Percentiles rank a stretch among this genome's conserved stretches.
These are phyloP conservation scores for Chaetomium sp. DNA, from an alignment of 2,329 filamentous ascomycete genomes.

Conservation along the genomic window DNA sequence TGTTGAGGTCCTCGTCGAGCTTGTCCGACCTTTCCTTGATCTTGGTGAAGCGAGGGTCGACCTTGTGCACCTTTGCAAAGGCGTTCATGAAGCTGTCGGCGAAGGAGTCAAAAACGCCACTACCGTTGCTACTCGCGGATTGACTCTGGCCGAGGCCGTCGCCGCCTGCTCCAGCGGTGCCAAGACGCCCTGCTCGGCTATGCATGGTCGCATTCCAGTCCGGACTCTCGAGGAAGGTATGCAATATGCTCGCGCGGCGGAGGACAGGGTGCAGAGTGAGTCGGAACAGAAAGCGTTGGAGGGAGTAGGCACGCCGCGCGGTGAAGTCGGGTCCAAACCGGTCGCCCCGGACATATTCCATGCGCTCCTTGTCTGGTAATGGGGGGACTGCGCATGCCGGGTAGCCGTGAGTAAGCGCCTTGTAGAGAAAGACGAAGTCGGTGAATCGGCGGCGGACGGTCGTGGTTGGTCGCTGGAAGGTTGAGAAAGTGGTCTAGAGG, in stretches of 20 bases:
- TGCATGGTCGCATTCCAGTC: constrained; percentile 99
- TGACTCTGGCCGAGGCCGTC: constrained; percentile 31
- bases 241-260: constrained; percentile 77
- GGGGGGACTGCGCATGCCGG: constrained; percentile 91
- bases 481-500: constrained; percentile 82
- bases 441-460: constrained; percentile 89
- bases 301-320: constrained; percentile 79
- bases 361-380: constrained; percentile 96
- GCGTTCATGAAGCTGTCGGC: constrained; percentile 96
- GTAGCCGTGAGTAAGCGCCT: constrained; percentile 83
- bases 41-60: constrained; percentile 91
- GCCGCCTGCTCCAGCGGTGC: constrained; percentile 41
- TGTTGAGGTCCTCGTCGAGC: constrained; percentile 86
- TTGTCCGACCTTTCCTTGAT: constrained; percentile 92
- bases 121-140: constrained; percentile 20
- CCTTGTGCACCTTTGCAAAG: constrained; percentile 94
- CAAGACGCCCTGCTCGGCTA: constrained; percentile 65
- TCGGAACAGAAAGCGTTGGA: constrained; percentile 87
- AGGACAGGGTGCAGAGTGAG: constrained; percentile 87
- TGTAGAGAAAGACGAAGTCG: constrained; percentile 96
- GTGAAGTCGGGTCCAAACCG: constrained; percentile 95
- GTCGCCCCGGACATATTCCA: constrained; percentile 97
- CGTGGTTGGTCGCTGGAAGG: constrained; percentile 81
- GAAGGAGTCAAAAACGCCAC: constrained; percentile 88
- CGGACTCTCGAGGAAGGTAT: constrained; percentile 85